Conservation (phyloP, 768 basidiomycete species). For the Sporobolomyces pararoseus region DNA sequence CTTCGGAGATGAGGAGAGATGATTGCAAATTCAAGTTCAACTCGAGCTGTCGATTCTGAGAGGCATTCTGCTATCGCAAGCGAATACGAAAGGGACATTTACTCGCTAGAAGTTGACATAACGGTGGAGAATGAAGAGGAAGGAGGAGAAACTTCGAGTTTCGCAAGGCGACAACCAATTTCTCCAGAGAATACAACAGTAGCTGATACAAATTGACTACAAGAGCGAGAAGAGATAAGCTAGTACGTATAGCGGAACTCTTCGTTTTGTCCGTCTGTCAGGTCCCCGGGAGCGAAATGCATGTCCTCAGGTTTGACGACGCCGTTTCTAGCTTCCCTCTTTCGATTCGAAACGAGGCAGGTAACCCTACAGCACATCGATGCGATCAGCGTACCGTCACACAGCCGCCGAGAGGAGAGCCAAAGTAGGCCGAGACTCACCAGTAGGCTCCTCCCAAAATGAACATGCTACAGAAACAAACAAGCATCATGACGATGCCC, state of each 20-base stretch:
- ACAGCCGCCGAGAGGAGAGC: no score
- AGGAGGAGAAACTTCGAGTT: no score
- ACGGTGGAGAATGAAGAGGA: no score
- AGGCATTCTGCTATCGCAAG: no score
- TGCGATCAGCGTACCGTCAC: no score
- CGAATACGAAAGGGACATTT: no score
- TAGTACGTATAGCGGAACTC: constrained; percentile 3
- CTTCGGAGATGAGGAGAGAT: neutral
- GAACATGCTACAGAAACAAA: constrained; percentile 7
- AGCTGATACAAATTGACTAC: neutral
- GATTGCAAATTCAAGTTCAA: neutral
- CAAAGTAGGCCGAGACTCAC: neutral
- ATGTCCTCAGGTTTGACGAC: neutral
- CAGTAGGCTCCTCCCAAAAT: constrained; percentile 4
- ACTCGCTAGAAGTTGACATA: no score
- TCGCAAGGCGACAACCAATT: no score
- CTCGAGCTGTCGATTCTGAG: no score
- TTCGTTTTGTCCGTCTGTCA: neutral
- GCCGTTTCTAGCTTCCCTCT: neutral
- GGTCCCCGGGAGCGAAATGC: neutral
- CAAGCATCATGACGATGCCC: constrained; percentile 20
- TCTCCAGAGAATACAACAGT: no score
- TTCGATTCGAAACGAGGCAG: neutral
- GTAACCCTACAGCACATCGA: neutral
- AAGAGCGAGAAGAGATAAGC: neutral